These are phyloP conservation scores for Schizothecium vesticola DNA, from an alignment of 495 filamentous ascomycete species.

Conservation along the genomic window DNA sequence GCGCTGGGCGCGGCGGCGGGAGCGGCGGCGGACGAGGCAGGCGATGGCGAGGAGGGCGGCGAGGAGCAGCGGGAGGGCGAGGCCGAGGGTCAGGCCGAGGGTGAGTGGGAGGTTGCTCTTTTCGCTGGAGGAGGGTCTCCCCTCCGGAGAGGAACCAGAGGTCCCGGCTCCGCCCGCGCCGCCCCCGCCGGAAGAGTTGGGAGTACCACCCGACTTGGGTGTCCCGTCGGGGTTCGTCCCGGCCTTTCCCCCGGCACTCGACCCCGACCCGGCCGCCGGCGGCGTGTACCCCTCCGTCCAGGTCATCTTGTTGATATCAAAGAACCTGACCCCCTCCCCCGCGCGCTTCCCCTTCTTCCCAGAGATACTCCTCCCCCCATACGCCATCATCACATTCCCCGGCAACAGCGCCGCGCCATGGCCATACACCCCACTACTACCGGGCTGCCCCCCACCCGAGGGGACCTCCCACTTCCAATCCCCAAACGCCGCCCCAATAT, in stretches of 20 bases:
- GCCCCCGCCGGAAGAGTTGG: neutral
- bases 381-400: slow-evolving; percentile 84
- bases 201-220: neutral
- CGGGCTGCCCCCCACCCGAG: slow-evolving; percentile 37
- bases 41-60: slow-evolving; percentile 46
- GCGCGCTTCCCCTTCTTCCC: neutral
- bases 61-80: slow-evolving; percentile 61
- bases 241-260: neutral
- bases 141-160: neutral
- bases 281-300: slow-evolving; percentile 48
- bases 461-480: slow-evolving; percentile 75
- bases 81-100: slow-evolving; percentile 60
- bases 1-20: slow-evolving; percentile 27
- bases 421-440: slow-evolving; percentile 62
- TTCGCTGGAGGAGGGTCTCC: neutral
- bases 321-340: slow-evolving; percentile 47
- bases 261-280: neutral
- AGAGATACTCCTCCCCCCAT: slow-evolving; percentile 69
- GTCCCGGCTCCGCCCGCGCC: neutral
- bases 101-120: slow-evolving; percentile 37
- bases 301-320: slow-evolving; percentile 67
- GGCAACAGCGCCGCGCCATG: slow-evolving; percentile 80
- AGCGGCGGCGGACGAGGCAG: slow-evolving; percentile 53
- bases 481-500: slow-evolving; percentile 64
- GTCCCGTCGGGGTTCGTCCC: neutral